These are phyloP conservation scores for Agrostemma githago DNA, from an alignment of 148 eudicot genomes.

Conservation along the genomic window DNA sequence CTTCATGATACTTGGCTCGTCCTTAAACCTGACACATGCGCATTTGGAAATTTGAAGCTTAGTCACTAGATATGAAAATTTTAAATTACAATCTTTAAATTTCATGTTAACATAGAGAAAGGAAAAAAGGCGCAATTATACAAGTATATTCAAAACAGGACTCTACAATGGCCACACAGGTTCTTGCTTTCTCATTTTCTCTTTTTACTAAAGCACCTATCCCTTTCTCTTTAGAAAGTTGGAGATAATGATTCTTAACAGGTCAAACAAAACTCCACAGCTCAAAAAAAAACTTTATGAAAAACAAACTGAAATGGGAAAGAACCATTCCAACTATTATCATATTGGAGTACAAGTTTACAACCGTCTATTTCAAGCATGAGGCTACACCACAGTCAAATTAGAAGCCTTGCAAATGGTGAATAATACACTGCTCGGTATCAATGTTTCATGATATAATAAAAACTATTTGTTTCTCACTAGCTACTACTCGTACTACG, in stretches of 20 bases:
- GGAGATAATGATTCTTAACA: background rate
- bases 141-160: background rate
- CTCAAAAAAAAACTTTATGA: background rate
- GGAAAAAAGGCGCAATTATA: background rate
- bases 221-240: background rate
- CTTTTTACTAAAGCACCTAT: background rate
- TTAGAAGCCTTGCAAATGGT: background rate
- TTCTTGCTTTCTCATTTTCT: conserved; percentile 1
- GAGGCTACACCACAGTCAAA: background rate
- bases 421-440: background rate
- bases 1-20: conserved; percentile 72
- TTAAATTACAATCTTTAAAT: background rate
- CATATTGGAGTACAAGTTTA: background rate
- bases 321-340: background rate
- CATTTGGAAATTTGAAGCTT: conserved; percentile 8
- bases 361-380: background rate
- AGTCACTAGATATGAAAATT: background rate
- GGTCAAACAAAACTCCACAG: background rate
- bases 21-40: conserved; percentile 46
- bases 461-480: background rate
- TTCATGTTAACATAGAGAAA: conserved; percentile 2
- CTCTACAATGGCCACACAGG: background rate
- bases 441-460: background rate
- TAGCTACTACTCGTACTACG: conserved; percentile 1
- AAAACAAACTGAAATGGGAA: background rate